These are phyloP conservation scores for Kodamaea fukazawae DNA, from an alignment of 805 yeast species.

Conservation along the genomic window DNA sequence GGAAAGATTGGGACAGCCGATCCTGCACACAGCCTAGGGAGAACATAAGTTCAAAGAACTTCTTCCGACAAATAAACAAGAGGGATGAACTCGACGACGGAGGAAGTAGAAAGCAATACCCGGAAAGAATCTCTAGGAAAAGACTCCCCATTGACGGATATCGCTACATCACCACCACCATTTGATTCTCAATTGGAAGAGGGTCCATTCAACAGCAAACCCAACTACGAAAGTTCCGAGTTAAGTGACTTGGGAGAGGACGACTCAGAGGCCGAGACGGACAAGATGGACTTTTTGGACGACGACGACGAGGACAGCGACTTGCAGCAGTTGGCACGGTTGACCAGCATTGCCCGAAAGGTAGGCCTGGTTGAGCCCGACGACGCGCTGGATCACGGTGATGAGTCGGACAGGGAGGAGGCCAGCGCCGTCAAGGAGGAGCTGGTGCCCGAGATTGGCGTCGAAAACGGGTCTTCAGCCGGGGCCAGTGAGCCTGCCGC, in stretches of 20 bases:
- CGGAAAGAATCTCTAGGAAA: slow-evolving; percentile 17
- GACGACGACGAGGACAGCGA: slow-evolving; percentile 33
- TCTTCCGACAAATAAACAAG: slow-evolving; percentile 1
- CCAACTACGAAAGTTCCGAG: slow-evolving; percentile 39
- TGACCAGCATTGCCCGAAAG: slow-evolving; percentile 19
- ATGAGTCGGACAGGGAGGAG: slow-evolving; percentile 32
- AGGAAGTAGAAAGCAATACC: neutral
- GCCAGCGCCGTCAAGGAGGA: neutral
- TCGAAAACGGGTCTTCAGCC: slow-evolving; percentile 1
- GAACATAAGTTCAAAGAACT: neutral
- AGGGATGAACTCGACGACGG: slow-evolving; percentile 1
- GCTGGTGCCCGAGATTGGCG: neutral
- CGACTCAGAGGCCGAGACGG: slow-evolving; percentile 88
- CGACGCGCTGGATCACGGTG: slow-evolving; percentile 27
- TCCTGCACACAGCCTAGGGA: neutral
- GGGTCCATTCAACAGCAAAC: slow-evolving; percentile 14
- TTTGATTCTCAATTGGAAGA: slow-evolving; percentile 23
- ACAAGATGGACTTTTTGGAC: slow-evolving; percentile 63
- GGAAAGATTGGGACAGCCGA: slow-evolving; percentile 1
- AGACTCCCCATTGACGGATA: slow-evolving; percentile 41
- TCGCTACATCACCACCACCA: slow-evolving; percentile 41
- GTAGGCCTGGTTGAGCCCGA: slow-evolving; percentile 23
- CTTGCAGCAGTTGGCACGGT: slow-evolving; percentile 37
- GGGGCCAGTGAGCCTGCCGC: too few species aligned
- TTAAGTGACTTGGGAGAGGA: slow-evolving; percentile 55